Evolutionary conservation across 371 early-diverging fungal genomes (phyloP).

Genomic region (Sporodiniella umbellata): DNA sequence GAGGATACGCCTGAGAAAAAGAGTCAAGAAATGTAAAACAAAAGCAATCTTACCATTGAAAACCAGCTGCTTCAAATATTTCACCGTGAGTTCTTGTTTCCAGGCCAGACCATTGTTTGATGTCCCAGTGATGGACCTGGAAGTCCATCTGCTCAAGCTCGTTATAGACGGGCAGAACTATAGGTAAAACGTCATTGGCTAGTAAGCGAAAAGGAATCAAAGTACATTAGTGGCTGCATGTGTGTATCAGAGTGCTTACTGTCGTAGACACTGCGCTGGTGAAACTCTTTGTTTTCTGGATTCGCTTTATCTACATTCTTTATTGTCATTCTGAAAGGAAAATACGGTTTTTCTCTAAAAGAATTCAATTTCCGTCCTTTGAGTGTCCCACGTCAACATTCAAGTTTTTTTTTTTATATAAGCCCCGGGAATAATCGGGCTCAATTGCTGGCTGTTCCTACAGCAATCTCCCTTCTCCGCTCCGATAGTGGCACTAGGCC

Average conservation of each 20-base stretch:
- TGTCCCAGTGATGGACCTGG: constrained; percentile 56
- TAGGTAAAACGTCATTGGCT: constrained; percentile 32
- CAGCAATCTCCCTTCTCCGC: neutral
- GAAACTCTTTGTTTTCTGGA: neutral
- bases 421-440: constrained; percentile 3
- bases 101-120: constrained; percentile 53
- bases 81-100: constrained; percentile 53
- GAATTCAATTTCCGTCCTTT: constrained; percentile 2
- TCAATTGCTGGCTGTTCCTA: neutral
- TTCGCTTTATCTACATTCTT: constrained; percentile 1
- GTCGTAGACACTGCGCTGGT: constrained; percentile 11
- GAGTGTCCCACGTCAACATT: neutral
- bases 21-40: neutral
- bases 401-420: neutral
- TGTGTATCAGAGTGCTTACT: constrained; percentile 3
- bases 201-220: too few relatives aligned
- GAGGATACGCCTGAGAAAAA: constrained; percentile 85
- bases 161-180: constrained; percentile 23
- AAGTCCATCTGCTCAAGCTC: constrained; percentile 51
- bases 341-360: neutral
- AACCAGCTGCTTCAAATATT: constrained; percentile 56
- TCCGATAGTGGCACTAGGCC: too few relatives aligned
- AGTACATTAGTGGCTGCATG: neutral
- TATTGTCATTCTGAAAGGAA: constrained; percentile 1
- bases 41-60: constrained; percentile 65